These are phyloP conservation scores for Russula sp. DNA, from an alignment of 768 basidiomycete species.

Conservation along the genomic window DNA sequence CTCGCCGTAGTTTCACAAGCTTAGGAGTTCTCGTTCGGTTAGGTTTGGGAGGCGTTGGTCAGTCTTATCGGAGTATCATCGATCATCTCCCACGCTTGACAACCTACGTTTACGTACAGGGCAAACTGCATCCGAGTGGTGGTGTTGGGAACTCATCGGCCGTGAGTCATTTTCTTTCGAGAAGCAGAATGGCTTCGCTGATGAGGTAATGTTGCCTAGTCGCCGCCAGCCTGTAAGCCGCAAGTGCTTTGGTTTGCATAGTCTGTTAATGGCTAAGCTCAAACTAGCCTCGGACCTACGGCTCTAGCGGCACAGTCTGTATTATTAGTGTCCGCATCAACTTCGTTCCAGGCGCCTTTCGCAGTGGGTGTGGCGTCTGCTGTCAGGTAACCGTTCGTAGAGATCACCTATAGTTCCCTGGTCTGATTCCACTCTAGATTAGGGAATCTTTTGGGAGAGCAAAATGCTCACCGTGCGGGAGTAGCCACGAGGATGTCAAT, in stretches of 20 bases:
- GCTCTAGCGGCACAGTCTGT: constrained; percentile 88
- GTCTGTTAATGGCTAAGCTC: constrained; percentile 32
- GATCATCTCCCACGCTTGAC: constrained; percentile 7
- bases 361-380: constrained; percentile 79
- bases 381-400: constrained; percentile 56
- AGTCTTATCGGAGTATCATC: constrained; percentile 27
- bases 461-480: constrained; percentile 67
- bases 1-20: constrained; percentile 58
- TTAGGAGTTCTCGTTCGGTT: constrained; percentile 69
- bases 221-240: constrained; percentile 51
- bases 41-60: constrained; percentile 78
- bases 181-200: neutral
- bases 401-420: neutral
- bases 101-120: constrained; percentile 37
- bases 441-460: constrained; percentile 85
- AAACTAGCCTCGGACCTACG: constrained; percentile 66
- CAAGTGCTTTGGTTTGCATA: neutral
- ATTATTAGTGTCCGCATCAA: constrained; percentile 69
- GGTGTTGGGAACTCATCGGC: constrained; percentile 90
- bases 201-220: constrained; percentile 37
- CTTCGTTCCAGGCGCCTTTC: constrained; percentile 80
- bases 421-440: constrained; percentile 46
- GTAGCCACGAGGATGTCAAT: constrained; percentile 65
- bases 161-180: constrained; percentile 35
- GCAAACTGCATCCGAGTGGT: constrained; percentile 91